These are phyloP conservation scores for Usnea hakonensis DNA, from an alignment of 495 filamentous ascomycete genomes.

Conservation along the genomic window DNA sequence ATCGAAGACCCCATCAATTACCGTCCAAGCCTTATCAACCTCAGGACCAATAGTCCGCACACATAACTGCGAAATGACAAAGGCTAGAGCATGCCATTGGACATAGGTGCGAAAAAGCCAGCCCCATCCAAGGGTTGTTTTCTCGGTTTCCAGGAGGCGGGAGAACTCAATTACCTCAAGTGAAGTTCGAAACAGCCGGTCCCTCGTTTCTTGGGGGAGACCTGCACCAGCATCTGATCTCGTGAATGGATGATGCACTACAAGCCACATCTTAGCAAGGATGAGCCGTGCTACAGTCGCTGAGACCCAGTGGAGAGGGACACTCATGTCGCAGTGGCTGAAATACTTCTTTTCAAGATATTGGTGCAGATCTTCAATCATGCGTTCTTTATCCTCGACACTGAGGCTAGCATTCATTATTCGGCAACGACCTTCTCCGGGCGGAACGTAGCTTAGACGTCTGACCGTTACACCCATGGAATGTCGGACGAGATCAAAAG, in stretches of 20 bases:
- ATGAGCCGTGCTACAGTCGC: conserved; percentile 37
- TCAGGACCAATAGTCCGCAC: conserved; percentile 42
- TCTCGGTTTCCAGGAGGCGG: conserved; percentile 42
- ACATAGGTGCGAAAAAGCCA: conserved; percentile 54
- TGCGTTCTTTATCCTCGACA: conserved; percentile 38
- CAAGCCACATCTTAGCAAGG: conserved; percentile 30
- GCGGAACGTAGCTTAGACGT: conserved; percentile 27
- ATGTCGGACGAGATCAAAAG: conserved; percentile 62
- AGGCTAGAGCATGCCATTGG: conserved; percentile 55
- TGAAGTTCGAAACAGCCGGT: conserved; percentile 53
- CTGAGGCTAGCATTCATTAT: conserved; percentile 22
- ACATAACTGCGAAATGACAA: conserved; percentile 45
- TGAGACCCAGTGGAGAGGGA: conserved; percentile 38
- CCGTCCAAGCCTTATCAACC: conserved; percentile 48
- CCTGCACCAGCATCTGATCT: conserved; percentile 24
- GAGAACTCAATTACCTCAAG: conserved; percentile 52
- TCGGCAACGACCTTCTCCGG: conserved; percentile 19
- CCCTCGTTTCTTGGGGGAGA: conserved; percentile 51
- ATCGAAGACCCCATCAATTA: conserved; percentile 39
- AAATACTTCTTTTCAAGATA: conserved; percentile 39
- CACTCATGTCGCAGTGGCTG: conserved; percentile 31
- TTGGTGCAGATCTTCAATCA: conserved; percentile 38
- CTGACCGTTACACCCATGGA: conserved; percentile 28
- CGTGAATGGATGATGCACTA: conserved; percentile 32
- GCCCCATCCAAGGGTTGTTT: conserved; percentile 45